Evolutionary conservation across 805 yeast species (phyloP), one percentile per base, ranked within the genome.

Genomic region (Zygoascus flipseniorum): DNA sequence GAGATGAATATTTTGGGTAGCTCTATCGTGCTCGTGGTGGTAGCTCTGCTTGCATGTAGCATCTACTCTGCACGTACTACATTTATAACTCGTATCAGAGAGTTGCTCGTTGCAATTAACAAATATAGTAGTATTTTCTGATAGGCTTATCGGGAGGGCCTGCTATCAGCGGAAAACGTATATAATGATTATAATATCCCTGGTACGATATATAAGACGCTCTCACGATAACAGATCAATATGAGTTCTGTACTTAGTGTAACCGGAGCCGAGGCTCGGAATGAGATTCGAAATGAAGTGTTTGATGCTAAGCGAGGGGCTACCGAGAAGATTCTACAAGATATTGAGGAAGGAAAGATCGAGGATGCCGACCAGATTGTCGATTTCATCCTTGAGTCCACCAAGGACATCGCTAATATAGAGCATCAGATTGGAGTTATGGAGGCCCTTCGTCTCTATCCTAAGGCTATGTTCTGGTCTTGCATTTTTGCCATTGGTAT

Each of bases 401-500:
- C 62, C 35, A 28, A 53, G 31, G 57, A 52, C 14, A 52, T 55
- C 32, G 56, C 59, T 39, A 63, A 56, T 16, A 5, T 55, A 28
- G 72, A 69, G 52, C 62, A 60, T 45, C 54, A 54, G 32, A 61
- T 68, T 62, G 56, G 68, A 9, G 58, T 67, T 8, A 9, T 55
- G 20, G 68, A 71, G 48, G 78, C 75, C 20, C 43, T 75, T 42
- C 68, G 61, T 53, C 67, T 68, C 20, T 74, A 75, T 59, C 78
- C 78, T 13, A 69, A 65, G 53, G 79, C 80, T 14, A 72, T 72
- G 37, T 58, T 71, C 55, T 77, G 81, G 81, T 72, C 79, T 2
- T 55, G 74, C 26, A 63, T 76, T 42, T 63, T 77, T 48, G 69
- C 77, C 8, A 58, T 73, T 8, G 72, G 76, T 28, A 66, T 77